phyloP scores from a whole-genome alignment of 345 rosid species.

The Melaleuca alternifolia region DNA sequence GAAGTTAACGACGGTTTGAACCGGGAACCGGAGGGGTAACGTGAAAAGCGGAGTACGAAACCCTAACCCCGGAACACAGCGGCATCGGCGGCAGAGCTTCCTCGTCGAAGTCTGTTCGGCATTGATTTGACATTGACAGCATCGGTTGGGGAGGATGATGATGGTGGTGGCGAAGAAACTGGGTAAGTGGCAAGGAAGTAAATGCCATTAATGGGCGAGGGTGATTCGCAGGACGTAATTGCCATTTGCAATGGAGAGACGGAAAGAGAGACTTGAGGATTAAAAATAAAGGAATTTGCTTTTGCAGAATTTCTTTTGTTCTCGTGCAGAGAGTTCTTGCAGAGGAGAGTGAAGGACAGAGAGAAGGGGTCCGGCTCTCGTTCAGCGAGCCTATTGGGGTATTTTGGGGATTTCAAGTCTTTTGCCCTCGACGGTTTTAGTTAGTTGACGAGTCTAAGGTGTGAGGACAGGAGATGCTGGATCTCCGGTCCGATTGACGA shows the following conservation, averaged over 20 bases:
- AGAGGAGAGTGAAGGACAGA: constrained; percentile 2
- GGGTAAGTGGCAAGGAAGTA: constrained; percentile 34
- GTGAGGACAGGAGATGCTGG: not conserved
- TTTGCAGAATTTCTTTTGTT: constrained; percentile 4
- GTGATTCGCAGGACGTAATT: not conserved
- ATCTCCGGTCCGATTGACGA: not conserved
- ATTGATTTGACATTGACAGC: not conserved
- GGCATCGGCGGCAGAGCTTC: constrained; percentile 13
- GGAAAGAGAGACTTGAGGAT: not conserved
- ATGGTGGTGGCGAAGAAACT: not conserved
- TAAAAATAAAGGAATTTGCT: not conserved
- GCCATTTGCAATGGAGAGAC: not conserved
- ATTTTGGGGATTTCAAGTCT: constrained; percentile 17
- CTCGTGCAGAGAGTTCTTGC: constrained; percentile 38
- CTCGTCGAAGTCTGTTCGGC: not conserved
- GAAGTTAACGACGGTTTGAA: constrained; percentile 25
- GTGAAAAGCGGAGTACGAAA: constrained; percentile 25
- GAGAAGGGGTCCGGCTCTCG: constrained; percentile 7
- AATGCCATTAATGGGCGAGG: constrained; percentile 34
- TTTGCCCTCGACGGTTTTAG: constrained; percentile 21
- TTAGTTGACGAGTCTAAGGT: not conserved
- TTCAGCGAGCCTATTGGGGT: constrained; percentile 31
- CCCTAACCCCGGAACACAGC: constrained; percentile 15
- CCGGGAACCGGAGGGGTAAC: constrained; percentile 4
- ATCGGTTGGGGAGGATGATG: not conserved